Conservation (phyloP, 2,329 filamentous ascomycete species). For the Fusarium sp. region DNA sequence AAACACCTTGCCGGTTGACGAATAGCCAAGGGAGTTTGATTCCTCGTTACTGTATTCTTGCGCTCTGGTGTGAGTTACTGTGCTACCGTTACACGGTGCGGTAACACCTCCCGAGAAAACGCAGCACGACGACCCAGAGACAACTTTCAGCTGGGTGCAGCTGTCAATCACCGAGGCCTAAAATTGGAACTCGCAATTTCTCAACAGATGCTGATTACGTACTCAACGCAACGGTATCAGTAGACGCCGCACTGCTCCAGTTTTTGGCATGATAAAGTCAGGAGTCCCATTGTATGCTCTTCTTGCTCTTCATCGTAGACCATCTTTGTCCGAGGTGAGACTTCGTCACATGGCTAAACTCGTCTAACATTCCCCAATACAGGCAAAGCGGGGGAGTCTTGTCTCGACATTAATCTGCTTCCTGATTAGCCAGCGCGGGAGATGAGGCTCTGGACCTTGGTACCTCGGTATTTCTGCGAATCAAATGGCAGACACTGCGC, state of each 20-base stretch:
- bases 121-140: background rate
- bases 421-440: slow-evolving; percentile 36
- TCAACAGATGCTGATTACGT: background rate
- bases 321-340: slow-evolving; percentile 13
- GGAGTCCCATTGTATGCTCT: background rate
- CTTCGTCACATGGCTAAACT: slow-evolving; percentile 42
- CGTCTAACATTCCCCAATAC: slow-evolving; percentile 45
- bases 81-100: background rate
- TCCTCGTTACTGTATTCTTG: background rate
- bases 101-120: background rate
- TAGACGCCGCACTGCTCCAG: background rate
- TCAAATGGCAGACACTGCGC: slow-evolving; percentile 4
- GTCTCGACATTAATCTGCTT: slow-evolving; percentile 38
- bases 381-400: slow-evolving; percentile 33
- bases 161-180: slow-evolving; percentile 15
- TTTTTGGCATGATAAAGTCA: background rate
- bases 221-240: background rate
- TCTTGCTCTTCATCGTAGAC: background rate
- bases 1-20: background rate
- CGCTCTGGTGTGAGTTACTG: background rate
- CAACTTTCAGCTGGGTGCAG: background rate
- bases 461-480: slow-evolving; percentile 21
- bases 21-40: background rate
- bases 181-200: slow-evolving; percentile 30
- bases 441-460: slow-evolving; percentile 36